Base-by-base conservation (phyloP, 2,329 filamentous ascomycete species). In the Zelopaecilomyces penicillatus region DNA sequence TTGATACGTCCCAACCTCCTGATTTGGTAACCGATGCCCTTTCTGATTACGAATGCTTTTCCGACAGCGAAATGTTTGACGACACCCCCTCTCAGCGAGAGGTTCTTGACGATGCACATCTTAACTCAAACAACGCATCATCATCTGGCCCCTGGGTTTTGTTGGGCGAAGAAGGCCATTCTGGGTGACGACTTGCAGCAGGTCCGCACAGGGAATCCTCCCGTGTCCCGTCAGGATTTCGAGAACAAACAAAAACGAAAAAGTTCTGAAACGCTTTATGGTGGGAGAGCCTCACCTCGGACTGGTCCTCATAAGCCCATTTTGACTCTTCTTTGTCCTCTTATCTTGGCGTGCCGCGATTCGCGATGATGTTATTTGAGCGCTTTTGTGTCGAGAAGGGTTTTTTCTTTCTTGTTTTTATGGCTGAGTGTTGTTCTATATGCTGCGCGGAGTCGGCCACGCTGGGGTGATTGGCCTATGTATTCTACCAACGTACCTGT, bases 121-220 rank as follows among this genome's bases (percentile, higher is more conserved):
- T 19, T 19, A 3, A 3, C 19, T 3, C 19, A 19, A 19, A 19
- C 19, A 53, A 55, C 42, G 46, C 54, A 38, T 52, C 56, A 32
- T 54, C 53, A 42, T 54, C 59, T 27, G 65, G 64, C 36, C 55
- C 62, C 49, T 71, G 68, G 68, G 61, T 70, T 32, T 59, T 71
- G 57, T 57, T 71, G 53, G 65, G 63, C 56, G 45, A 43, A 48
- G 19, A 19, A 19, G 19, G 19, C 3, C 19, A 19, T 19, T 19
- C 19, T 19, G 19, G 19, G 19, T 19, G 67, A 70, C 62, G 69
- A 63, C 67, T 69, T 61, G 65, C 65, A 71, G 59, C 66, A 70
- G 58, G 64, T 68, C 65, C 65, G 62, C 59, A 52, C 41, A 47
- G 44, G 48, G 51, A 51, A 56, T 57, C 56, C 57, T 60, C 56